Conservation (phyloP, 768 basidiomycete species). For the Sistotremastrum suecicum region DNA sequence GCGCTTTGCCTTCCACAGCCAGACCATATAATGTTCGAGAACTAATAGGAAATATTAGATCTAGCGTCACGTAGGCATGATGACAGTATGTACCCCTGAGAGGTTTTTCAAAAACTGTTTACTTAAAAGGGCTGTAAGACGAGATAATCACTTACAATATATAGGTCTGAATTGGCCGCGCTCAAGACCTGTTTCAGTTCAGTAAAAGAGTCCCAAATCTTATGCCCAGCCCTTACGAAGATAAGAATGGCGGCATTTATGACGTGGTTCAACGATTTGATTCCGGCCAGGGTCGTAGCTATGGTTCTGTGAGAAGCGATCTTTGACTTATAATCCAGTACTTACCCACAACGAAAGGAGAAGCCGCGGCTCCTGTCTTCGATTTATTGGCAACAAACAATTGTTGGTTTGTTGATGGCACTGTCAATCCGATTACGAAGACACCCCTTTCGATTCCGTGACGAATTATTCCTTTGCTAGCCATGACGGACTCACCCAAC, state of each 20-base stretch:
- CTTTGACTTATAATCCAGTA: too few species aligned
- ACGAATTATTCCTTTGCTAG: not conserved
- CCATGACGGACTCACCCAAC: not conserved
- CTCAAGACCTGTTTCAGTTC: slow-evolving; percentile 9
- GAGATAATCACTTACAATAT: slow-evolving; percentile 17
- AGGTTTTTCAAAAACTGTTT: not conserved
- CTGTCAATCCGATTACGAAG: slow-evolving; percentile 57
- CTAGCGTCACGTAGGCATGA: too few species aligned
- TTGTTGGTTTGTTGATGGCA: slow-evolving; percentile 39
- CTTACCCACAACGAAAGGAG: slow-evolving; percentile 46
- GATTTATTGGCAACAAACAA: slow-evolving; percentile 27
- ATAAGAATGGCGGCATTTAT: slow-evolving; percentile 51
- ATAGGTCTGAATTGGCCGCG: slow-evolving; percentile 48
- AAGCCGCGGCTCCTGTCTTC: slow-evolving; percentile 37
- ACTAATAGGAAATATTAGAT: slow-evolving; percentile 7
- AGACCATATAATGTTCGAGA: slow-evolving; percentile 34
- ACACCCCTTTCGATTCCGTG: slow-evolving; percentile 22
- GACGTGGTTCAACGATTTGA: slow-evolving; percentile 44
- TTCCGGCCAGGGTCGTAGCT: slow-evolving; percentile 34
- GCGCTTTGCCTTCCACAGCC: slow-evolving; percentile 32
- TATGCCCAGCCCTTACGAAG: slow-evolving; percentile 28
- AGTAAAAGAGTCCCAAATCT: not conserved
- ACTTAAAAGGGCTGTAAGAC: not conserved
- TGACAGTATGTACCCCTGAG: slow-evolving; percentile 8
- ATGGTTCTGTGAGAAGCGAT: not conserved